Percentiles rank a stretch among this genome's conserved stretches.
These are phyloP conservation scores for Craspedostauros australis DNA, from an alignment of 108 stramenopile genomes.

Conservation along the genomic window DNA sequence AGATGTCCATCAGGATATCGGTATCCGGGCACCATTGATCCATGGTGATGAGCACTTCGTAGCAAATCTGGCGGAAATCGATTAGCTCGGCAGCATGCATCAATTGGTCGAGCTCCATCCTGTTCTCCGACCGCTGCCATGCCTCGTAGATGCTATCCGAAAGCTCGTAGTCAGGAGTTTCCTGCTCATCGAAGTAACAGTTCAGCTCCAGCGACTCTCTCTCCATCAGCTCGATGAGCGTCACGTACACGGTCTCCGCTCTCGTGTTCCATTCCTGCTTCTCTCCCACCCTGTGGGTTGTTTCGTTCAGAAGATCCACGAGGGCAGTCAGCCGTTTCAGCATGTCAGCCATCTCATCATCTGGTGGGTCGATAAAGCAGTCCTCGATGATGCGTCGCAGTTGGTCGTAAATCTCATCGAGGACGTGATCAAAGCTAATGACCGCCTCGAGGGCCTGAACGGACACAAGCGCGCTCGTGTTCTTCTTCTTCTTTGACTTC, in stretches of 20 bases:
- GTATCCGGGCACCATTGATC: constrained; percentile 67
- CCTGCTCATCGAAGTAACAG: constrained; percentile 37
- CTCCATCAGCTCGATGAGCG: constrained; percentile 44
- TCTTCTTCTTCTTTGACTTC: constrained; percentile 22
- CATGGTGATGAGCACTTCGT: constrained; percentile 47
- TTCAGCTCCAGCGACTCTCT: constrained; percentile 31
- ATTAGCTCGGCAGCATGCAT: constrained; percentile 19
- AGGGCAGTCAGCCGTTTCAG: constrained; percentile 33
- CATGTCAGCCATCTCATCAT: constrained; percentile 46
- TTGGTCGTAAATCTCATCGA: constrained; percentile 36
- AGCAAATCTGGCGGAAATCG: constrained; percentile 51
- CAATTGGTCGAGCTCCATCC: constrained; percentile 35
- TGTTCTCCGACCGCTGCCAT: constrained; percentile 45
- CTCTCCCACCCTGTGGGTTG: constrained; percentile 35
- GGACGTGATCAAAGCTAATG: constrained; percentile 26
- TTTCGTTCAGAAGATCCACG: constrained; percentile 35
- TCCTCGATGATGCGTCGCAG: constrained; percentile 42
- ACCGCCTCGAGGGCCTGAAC: constrained; percentile 35
- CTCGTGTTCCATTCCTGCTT: constrained; percentile 49
- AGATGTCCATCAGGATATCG: constrained; percentile 41
- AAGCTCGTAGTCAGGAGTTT: constrained; percentile 29
- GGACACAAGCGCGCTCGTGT: constrained; percentile 12
- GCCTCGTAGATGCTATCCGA: constrained; percentile 36
- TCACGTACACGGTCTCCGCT: constrained; percentile 39
- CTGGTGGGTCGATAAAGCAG: constrained; percentile 29